Conservation (phyloP, 805 yeast species). For the Candida argentea region DNA sequence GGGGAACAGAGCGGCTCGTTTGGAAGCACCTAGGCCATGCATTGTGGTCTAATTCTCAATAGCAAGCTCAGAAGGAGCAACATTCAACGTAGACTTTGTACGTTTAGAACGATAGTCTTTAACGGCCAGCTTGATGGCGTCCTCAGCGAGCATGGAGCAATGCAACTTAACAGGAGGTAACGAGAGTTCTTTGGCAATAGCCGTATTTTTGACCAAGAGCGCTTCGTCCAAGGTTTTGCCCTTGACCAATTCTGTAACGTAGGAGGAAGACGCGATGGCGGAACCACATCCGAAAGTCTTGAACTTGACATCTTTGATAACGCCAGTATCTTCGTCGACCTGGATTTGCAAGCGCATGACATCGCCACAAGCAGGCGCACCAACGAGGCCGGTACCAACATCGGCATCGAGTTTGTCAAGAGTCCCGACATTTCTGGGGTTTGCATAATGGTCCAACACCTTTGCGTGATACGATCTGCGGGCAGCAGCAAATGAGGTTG, state of each 20-base stretch:
- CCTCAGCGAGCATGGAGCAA: slow-evolving; percentile 98
- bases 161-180: slow-evolving; percentile 96
- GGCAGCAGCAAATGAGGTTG: slow-evolving; percentile 4
- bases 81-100: too few relatives aligned
- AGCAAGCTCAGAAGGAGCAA: slow-evolving; percentile 27
- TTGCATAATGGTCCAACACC: slow-evolving; percentile 91
- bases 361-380: slow-evolving; percentile 99
- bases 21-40: too few relatives aligned
- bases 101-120: slow-evolving; percentile 90
- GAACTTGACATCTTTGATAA: slow-evolving; percentile 90
- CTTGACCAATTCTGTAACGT: slow-evolving; percentile 89
- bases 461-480: slow-evolving; percentile 67
- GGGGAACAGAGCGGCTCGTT: too few relatives aligned
- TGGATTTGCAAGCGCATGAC: slow-evolving; percentile 96
- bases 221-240: slow-evolving; percentile 95
- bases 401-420: slow-evolving; percentile 63
- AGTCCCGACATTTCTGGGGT: slow-evolving; percentile 95
- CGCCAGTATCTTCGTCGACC: slow-evolving; percentile 83
- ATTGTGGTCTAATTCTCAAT: slow-evolving; percentile 5
- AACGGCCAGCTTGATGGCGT: slow-evolving; percentile 94
- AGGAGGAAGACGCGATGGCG: slow-evolving; percentile 93
- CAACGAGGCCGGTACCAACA: slow-evolving; percentile 96
- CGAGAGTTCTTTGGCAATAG: slow-evolving; percentile 87
- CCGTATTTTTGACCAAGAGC: slow-evolving; percentile 81
- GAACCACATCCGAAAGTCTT: slow-evolving; percentile 99